Percentiles rank a stretch among this genome's conserved stretches.
Evolutionary conservation across 2,329 filamentous ascomycete genomes (phyloP).

Genomic region (Aspergillus sp.): DNA sequence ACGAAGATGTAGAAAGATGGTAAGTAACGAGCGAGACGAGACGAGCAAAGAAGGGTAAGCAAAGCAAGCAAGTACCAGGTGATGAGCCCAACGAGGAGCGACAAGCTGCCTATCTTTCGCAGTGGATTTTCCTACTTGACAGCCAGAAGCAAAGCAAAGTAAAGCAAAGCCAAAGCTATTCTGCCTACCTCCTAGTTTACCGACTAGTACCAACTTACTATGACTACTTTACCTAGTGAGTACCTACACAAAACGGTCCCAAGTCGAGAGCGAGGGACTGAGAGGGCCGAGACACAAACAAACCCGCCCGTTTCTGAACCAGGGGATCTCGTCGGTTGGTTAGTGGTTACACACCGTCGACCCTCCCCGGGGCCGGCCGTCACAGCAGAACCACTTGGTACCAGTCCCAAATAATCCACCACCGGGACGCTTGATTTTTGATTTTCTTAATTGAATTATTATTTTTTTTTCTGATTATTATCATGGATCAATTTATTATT

Average conservation of each 20-base stretch:
- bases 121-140: too few species aligned
- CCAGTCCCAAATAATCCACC: neutral
- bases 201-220: too few species aligned
- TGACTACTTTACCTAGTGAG: neutral
- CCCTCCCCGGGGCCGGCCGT: constrained; percentile 18
- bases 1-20: constrained; percentile 2
- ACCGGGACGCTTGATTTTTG: neutral
- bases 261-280: constrained; percentile 23
- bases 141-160: constrained; percentile 1
- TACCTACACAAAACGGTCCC: constrained; percentile 14
- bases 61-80: too few species aligned
- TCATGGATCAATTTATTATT: too few species aligned
- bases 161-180: neutral
- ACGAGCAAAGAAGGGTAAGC: neutral
- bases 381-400: constrained; percentile 15
- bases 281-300: constrained; percentile 22
- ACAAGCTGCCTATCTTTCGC: too few species aligned
- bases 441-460: neutral
- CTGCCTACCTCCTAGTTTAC: too few species aligned
- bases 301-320: constrained; percentile 19
- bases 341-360: constrained; percentile 15
- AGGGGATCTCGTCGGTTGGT: constrained; percentile 18
- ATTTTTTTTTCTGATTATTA: too few species aligned
- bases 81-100: too few species aligned
- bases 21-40: neutral